phyloP scores from a whole-genome alignment of 2,329 filamentous ascomycete genomes.

The Chaetomium sp. region DNA sequence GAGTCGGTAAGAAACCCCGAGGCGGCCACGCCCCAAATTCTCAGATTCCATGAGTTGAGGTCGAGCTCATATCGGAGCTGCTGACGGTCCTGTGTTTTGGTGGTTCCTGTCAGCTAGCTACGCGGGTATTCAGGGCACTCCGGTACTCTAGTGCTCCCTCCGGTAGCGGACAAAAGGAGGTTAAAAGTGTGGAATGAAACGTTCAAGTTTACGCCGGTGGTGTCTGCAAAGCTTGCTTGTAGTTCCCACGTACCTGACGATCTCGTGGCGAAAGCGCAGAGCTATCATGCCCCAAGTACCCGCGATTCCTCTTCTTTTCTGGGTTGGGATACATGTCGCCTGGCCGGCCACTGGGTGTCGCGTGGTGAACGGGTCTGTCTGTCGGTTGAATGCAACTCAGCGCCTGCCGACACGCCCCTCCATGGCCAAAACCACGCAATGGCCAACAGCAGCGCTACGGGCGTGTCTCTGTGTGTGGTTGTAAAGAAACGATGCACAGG shows the following conservation, averaged over 20 bases:
- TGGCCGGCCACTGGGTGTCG: constrained; percentile 5
- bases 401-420: too few species aligned
- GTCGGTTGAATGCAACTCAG: neutral
- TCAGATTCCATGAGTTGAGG: constrained; percentile 48
- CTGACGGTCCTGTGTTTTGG: constrained; percentile 38
- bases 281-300: constrained; percentile 45
- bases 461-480: too few species aligned
- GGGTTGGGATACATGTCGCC: constrained; percentile 30
- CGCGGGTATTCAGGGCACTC: neutral
- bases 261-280: constrained; percentile 45
- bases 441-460: too few species aligned
- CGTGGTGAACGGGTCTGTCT: neutral
- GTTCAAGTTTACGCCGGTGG: too few species aligned
- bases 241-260: constrained; percentile 33
- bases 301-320: constrained; percentile 39
- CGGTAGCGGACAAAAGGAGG: neutral
- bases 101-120: too few species aligned
- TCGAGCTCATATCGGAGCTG: constrained; percentile 49
- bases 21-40: constrained; percentile 49
- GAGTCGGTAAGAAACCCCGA: constrained; percentile 49
- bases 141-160: neutral
- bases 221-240: too few species aligned
- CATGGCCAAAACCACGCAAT: neutral
- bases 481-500: too few species aligned
- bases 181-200: neutral